These are phyloP conservation scores for Blastobotrys parvus DNA, from an alignment of 805 yeast genomes.

Conservation along the genomic window DNA sequence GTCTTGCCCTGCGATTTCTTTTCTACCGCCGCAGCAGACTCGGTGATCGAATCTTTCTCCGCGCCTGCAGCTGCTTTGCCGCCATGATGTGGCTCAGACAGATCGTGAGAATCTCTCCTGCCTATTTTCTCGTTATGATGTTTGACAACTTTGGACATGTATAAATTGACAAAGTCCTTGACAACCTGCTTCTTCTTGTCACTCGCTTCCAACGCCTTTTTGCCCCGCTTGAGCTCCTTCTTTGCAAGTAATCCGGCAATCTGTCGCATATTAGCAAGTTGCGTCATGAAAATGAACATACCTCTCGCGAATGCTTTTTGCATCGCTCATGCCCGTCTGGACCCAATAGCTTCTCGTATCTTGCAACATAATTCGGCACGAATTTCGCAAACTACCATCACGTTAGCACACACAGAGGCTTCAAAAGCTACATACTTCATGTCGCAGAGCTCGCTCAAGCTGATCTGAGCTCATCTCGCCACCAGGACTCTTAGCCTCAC, in stretches of 20 bases:
- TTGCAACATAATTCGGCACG: conserved; percentile 5
- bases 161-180: conserved; percentile 45
- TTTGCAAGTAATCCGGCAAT: conserved; percentile 56
- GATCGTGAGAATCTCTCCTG: too few species aligned
- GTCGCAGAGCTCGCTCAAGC: too few species aligned
- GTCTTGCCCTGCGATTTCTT: neutral
- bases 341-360: neutral
- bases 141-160: conserved; percentile 15
- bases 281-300: conserved; percentile 61
- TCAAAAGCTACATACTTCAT: too few species aligned
- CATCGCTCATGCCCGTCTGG: conserved; percentile 29
- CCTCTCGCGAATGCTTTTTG: conserved; percentile 73
- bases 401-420: too few species aligned
- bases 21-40: neutral
- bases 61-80: conserved; percentile 4
- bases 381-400: too few species aligned
- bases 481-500: too few species aligned
- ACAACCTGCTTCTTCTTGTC: conserved; percentile 63
- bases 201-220: conserved; percentile 46
- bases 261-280: conserved; percentile 67
- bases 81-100: too few species aligned
- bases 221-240: conserved; percentile 50
- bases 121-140: conserved; percentile 7
- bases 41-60: conserved; percentile 3
- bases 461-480: too few species aligned